Percentiles rank a stretch among this genome's conserved stretches.
Conservation (phyloP, 352 stramenopile genomes). For the Globisporangium camurandrum region DNA sequence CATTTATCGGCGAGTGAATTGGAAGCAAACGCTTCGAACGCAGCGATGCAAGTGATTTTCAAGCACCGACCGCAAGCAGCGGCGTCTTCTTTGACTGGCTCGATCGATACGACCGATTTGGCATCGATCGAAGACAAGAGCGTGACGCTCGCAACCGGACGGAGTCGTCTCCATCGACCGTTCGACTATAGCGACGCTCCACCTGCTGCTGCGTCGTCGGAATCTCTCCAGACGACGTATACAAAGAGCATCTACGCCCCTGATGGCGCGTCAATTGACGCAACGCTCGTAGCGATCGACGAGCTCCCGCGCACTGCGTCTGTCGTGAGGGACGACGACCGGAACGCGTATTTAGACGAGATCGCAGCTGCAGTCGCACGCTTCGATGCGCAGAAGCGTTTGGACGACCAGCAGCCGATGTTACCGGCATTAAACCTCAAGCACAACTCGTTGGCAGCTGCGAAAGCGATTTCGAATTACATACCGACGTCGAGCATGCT, state of each 20-base stretch:
- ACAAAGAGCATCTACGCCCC: conserved; percentile 63
- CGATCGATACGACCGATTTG: background rate
- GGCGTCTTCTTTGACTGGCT: conserved; percentile 4
- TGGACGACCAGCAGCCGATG: conserved; percentile 55
- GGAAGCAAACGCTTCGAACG: conserved; percentile 16
- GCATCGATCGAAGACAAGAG: conserved; percentile 20
- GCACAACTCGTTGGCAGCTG: conserved; percentile 44
- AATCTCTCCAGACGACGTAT: conserved; percentile 40
- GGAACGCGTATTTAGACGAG: conserved; percentile 51
- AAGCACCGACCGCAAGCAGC: conserved; percentile 68
- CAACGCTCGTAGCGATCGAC: conserved; percentile 54
- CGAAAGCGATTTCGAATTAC: conserved; percentile 67
- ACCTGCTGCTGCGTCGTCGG: conserved; percentile 47
- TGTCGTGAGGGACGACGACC: conserved; percentile 49
- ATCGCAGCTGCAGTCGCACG: conserved; percentile 50
- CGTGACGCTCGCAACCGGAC: conserved; percentile 33
- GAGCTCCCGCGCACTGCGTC: conserved; percentile 28
- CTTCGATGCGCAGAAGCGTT: conserved; percentile 37
- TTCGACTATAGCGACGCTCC: too few relatives aligned
- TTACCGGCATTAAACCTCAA: conserved; percentile 49
- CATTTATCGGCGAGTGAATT: conserved; percentile 28
- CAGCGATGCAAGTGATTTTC: conserved; percentile 75
- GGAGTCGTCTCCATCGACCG: too few relatives aligned
- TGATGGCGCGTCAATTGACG: conserved; percentile 67
- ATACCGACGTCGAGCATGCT: conserved; percentile 65